Evolutionary conservation across 179 eudicot species (phyloP), one percentile per base, ranked within the genome.

Genomic region (Drosera spatulata): DNA sequence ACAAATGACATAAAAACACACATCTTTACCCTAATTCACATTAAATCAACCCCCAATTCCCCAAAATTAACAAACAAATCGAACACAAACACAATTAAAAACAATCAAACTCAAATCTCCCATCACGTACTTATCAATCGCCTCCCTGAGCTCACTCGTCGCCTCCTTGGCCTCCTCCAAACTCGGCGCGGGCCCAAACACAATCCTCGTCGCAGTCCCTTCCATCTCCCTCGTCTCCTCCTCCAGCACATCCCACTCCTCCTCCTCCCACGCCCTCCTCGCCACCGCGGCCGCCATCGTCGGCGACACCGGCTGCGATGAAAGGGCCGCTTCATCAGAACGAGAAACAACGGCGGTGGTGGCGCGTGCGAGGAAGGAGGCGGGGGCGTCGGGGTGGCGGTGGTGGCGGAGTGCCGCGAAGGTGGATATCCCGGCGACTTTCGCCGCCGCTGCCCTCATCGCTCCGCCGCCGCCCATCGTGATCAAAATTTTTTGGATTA

Each of bases 391-490:
- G n/a, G 45, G 7, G 44, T 60, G 66, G n/a, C 63, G 61, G 42
- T 74, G 64, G 10, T 82, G 85, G 48, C 73, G 12, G 8, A 70
- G 77, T 42, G 61, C 59, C 38, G 61, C 53, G 2, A 64, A 56
- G 7, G 47, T 66, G 7, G 78, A 71, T 39, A 78, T 43, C 2
- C 91, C 91, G 69, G 86, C 82, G 0, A 69, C 66, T 70, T 78
- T 88, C 42, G 84, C 77, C 56, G 33, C 33, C 33, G 83, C 95
- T 9, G 91, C 79, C 41, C 91, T 72, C 76, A 88, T 78, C 48
- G 77, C 86, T 66, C 72, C 85, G 10, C 96, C 96, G 42, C 94
- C 94, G 12, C 86, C 88, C 93, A 85, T 64, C 14, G 38, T 64
- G 33, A 22, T 22, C 33, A 0, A 1, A 22, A 22, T 22, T 22